A percentile compares a stretch with the other conserved stretches of the same genome.
These are phyloP conservation scores for Yueomyces sp. DNA, from an alignment of 1,139 yeast genomes.

Conservation along the genomic window DNA sequence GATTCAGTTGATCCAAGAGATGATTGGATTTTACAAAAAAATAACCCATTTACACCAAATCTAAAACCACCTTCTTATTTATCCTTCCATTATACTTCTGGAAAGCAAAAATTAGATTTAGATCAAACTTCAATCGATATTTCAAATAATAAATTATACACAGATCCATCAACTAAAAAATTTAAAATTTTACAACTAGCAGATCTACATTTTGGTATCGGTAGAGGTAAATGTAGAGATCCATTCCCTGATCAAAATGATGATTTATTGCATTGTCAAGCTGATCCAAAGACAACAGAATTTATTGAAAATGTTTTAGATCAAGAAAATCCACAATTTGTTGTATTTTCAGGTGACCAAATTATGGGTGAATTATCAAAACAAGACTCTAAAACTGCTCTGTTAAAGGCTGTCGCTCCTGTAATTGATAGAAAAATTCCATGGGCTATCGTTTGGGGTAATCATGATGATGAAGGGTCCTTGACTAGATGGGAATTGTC, in stretches of 20 bases:
- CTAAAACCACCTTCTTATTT: neutral
- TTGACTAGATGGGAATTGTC: conserved; percentile 49
- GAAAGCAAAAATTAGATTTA: too few species aligned
- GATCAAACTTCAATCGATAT: too few species aligned
- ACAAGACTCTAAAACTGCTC: conserved; percentile 65
- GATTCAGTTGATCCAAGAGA: neutral
- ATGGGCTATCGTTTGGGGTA: conserved; percentile 70
- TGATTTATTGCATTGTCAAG: conserved; percentile 40
- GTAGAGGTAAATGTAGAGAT: conserved; percentile 62
- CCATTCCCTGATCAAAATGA: conserved; percentile 27
- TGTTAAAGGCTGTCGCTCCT: conserved; percentile 68
- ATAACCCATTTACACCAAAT: neutral
- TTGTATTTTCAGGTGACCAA: conserved; percentile 81
- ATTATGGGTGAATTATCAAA: conserved; percentile 47
- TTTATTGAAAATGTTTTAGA: conserved; percentile 58
- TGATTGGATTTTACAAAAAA: neutral
- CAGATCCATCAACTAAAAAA: conserved; percentile 15
- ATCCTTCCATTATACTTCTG: neutral
- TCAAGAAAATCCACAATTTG: conserved; percentile 64
- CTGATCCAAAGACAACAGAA: conserved; percentile 55
- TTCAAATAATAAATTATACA: neutral
- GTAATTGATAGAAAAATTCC: conserved; percentile 57
- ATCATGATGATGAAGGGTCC: conserved; percentile 61
- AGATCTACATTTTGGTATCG: conserved; percentile 75
- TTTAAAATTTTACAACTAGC: conserved; percentile 78